Percentiles rank a stretch among this genome's conserved stretches.
Evolutionary conservation across 345 rosid species (phyloP).

Genomic region (Lagerstroemia speciosa): DNA sequence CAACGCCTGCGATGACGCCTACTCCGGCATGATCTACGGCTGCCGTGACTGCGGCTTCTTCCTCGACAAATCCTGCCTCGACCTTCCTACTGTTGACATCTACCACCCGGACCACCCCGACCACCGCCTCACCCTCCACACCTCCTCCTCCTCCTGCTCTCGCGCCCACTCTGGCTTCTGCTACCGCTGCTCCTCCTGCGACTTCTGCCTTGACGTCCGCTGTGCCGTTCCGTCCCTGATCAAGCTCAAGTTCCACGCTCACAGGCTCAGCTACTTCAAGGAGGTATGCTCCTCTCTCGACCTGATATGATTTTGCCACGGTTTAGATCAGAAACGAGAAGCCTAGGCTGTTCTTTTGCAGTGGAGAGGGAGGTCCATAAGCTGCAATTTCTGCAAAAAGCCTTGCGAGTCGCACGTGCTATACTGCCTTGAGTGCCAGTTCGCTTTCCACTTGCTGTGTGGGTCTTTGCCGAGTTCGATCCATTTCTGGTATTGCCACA

Average conservation of each 20-base stretch:
- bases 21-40: conserved; percentile 1
- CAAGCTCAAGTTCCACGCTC: background rate
- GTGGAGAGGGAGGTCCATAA: background rate
- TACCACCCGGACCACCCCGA: background rate
- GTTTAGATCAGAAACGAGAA: background rate
- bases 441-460: background rate
- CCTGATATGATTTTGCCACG: background rate
- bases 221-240: background rate
- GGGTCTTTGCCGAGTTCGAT: background rate
- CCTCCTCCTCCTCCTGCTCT: background rate
- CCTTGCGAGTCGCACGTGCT: background rate
- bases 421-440: background rate
- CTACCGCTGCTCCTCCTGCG: background rate
- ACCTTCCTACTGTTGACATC: background rate
- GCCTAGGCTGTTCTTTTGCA: background rate
- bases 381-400: background rate
- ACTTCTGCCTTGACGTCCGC: background rate
- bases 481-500: background rate
- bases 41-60: background rate
- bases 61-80: conserved; percentile 1
- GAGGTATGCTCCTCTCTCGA: background rate
- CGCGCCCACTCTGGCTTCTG: background rate
- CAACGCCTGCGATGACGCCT: background rate
- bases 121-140: background rate
- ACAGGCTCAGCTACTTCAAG: background rate